phyloP scores from a whole-genome alignment of 805 yeast genomes.

The Monosporozyma solicola region DNA sequence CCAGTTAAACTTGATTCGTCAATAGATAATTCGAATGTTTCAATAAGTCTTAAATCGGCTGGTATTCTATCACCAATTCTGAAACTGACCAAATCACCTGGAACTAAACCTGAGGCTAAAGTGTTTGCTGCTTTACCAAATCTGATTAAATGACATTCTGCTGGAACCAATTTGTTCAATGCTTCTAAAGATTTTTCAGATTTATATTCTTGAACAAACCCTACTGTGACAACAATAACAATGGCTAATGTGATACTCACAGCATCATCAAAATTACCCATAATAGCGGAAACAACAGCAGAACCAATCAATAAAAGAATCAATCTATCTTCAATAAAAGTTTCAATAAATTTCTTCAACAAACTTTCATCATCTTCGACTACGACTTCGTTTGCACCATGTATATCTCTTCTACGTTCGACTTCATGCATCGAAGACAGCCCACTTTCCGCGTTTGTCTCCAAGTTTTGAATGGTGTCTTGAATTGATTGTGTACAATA shows the following conservation, averaged over 20 bases:
- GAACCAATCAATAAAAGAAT: conserved; percentile 83
- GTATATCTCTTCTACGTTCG: conserved; percentile 55
- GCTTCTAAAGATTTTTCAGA: conserved; percentile 94
- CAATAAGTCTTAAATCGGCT: conserved; percentile 80
- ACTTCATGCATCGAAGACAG: conserved; percentile 63
- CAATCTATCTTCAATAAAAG: conserved; percentile 85
- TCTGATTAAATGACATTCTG: conserved; percentile 88
- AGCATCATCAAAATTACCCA: conserved; percentile 97
- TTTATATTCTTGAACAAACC: conserved; percentile 94
- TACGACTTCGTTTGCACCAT: conserved; percentile 75
- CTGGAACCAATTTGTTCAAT: conserved; percentile 86
- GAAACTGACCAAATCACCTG: conserved; percentile 90
- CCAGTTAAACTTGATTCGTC: conserved; percentile 96
- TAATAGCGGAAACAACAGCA: conserved; percentile 73
- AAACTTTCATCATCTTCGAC: conserved; percentile 70
- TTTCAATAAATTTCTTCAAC: conserved; percentile 61
- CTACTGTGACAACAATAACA: conserved; percentile 88
- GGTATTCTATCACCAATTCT: conserved; percentile 93
- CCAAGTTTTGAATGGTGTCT: conserved; percentile 54
- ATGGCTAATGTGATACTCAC: conserved; percentile 90
- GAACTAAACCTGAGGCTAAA: conserved; percentile 80
- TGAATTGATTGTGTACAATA: conserved; percentile 54
- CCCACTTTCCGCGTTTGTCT: conserved; percentile 55
- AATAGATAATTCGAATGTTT: conserved; percentile 69
- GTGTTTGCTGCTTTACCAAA: conserved; percentile 71